Evolutionary conservation across 1,139 yeast species (phyloP), one percentile per base, ranked within the genome.

Genomic region (Saccharomyces hybrid): DNA sequence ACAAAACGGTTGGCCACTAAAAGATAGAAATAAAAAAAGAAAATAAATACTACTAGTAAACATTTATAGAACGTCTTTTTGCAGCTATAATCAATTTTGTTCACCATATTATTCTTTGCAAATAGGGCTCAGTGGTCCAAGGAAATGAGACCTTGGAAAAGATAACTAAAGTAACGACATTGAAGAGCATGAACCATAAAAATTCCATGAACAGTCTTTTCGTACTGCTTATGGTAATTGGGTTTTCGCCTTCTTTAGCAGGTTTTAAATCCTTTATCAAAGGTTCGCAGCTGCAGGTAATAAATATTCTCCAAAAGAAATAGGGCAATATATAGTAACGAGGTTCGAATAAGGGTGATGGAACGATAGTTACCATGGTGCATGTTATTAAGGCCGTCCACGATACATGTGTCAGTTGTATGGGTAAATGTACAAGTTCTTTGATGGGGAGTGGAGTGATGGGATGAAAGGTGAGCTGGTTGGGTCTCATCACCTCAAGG

Each of bases 321-420:
- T 82, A 82, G 2, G 99, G 98, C 2, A 88, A 66, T 52, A 93
- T 86, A 69, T 86, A 93, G 70, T 95, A 93, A 54, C 99, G 79
- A 50, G 97, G 97, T 69, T 93, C 99, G 64, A 95, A 83, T 59
- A 93, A 75, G 8, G 99, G 98, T 0, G 96, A 84, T 13, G 98
- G 97, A 0, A 86, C 80, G 27, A 93, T 75, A 0, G 95, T 86
- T 2, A 82, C 68, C 2, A 78, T 64, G 0, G 80, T 75, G 30
- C 91, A 85, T 0, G 73, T 70, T 1, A 83, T 56, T 56, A 77
- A 82, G 0, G 83, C 79, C 8, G 79, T 71, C 59, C 73, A 70
- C 23, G 76, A 70, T 16, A 74, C 72, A 30, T 74, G 76, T 11
- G 76, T 71, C 51, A 74, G 66, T 57, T 73, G 75, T 23, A 73